Evolutionary conservation across 2,329 filamentous ascomycete genomes (phyloP).

Genomic region (Setomelanomma holmii): DNA sequence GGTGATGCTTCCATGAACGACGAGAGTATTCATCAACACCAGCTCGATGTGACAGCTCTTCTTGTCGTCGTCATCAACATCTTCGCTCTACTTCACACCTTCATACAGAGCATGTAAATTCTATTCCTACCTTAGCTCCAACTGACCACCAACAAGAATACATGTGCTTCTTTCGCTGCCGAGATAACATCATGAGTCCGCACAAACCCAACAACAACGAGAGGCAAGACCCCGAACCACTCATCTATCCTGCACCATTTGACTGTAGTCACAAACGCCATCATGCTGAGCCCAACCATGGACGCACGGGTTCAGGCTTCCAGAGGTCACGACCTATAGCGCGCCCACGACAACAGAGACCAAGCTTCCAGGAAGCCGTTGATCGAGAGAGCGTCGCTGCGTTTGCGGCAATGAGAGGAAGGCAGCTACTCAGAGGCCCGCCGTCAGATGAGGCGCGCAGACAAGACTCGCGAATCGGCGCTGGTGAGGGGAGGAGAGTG

Average conservation of each 20-base stretch:
- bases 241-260: too few species aligned
- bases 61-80: too few species aligned
- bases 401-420: background rate
- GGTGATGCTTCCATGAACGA: background rate
- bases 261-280: too few species aligned
- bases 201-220: background rate
- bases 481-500: background rate
- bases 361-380: background rate
- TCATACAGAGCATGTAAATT: too few species aligned
- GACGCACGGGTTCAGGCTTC: too few species aligned
- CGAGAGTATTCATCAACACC: background rate
- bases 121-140: background rate
- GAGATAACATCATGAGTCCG: background rate
- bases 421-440: background rate
- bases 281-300: too few species aligned
- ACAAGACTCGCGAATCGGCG: too few species aligned
- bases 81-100: too few species aligned
- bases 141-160: too few species aligned
- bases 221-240: background rate
- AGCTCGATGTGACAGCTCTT: background rate
- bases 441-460: background rate
- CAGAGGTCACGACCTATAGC: too few species aligned
- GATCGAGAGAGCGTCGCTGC: background rate
- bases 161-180: background rate
- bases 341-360: too few species aligned